Evolutionary conservation across 345 rosid species (phyloP).

Genomic region (Euphorbia pulcherrima): DNA sequence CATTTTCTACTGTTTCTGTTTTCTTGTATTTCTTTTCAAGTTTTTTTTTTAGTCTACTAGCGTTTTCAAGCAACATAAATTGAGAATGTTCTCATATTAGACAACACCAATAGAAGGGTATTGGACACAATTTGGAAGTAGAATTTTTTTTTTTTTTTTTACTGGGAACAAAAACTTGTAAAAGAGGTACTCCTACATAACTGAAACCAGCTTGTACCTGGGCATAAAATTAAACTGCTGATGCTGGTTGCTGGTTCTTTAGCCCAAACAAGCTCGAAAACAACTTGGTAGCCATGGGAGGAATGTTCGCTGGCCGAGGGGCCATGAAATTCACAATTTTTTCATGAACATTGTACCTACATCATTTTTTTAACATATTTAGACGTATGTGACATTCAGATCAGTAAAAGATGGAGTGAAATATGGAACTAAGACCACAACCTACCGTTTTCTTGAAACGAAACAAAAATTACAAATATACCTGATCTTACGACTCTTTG

Average conservation of each 20-base stretch:
- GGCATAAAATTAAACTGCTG: background rate
- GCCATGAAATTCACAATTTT: conserved; percentile 86
- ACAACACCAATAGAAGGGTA: too few relatives aligned
- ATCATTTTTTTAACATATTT: background rate
- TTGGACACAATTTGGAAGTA: too few relatives aligned
- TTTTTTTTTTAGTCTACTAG: too few relatives aligned
- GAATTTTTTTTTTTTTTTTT: too few relatives aligned
- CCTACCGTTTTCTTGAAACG: background rate
- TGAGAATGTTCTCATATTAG: too few relatives aligned
- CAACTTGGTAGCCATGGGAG: conserved; percentile 65
- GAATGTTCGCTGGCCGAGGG: conserved; percentile 51
- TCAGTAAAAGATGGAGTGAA: too few relatives aligned
- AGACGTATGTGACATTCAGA: background rate
- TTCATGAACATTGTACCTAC: conserved; percentile 76
- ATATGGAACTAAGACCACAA: background rate
- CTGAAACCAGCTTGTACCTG: too few relatives aligned
- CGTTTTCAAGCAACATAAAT: too few relatives aligned
- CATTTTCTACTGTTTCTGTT: too few relatives aligned
- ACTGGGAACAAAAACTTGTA: background rate
- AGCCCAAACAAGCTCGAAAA: conserved; percentile 78
- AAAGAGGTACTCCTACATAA: background rate
- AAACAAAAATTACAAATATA: background rate
- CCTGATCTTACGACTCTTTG: conserved; percentile 90
- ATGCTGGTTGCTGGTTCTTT: conserved; percentile 33
- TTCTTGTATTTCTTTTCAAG: too few relatives aligned